Conservation (phyloP, 495 filamentous ascomycete genomes). For the Talaromyces wortmannii region DNA sequence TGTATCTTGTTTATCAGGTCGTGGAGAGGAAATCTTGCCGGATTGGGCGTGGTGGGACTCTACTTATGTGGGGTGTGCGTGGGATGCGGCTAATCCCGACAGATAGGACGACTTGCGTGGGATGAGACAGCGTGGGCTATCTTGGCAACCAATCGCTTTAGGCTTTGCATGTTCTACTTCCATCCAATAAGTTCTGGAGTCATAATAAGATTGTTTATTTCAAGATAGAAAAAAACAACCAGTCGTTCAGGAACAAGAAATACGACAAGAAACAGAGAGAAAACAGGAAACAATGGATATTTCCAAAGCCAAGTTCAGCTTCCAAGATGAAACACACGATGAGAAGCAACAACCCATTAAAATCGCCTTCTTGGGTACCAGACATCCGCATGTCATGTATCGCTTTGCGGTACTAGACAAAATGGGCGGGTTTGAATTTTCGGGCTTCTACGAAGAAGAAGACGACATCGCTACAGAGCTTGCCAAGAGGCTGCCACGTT, state of each 20-base stretch:
- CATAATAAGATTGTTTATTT: no score
- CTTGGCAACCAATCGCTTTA: not conserved
- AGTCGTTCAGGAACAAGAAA: not conserved
- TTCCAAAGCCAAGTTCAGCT: constrained; percentile 6
- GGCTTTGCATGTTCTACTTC: no score
- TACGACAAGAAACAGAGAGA: not conserved
- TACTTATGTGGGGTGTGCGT: not conserved
- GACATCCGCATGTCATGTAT: constrained; percentile 12
- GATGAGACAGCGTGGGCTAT: not conserved
- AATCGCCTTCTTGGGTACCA: constrained; percentile 9
- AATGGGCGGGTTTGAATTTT: constrained; percentile 11
- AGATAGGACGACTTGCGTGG: not conserved
- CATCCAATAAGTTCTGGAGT: no score
- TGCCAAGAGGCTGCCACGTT: constrained; percentile 5
- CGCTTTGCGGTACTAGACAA: constrained; percentile 11
- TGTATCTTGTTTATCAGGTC: not conserved
- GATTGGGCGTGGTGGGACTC: no score
- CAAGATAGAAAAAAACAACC: not conserved
- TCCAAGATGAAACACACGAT: constrained; percentile 4
- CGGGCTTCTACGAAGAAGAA: constrained; percentile 10
- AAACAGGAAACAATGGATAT: constrained; percentile 7
- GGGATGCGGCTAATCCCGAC: not conserved
- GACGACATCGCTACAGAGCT: constrained; percentile 5
- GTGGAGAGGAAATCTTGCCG: no score
- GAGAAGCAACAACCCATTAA: constrained; percentile 5